Evolutionary conservation across 768 basidiomycete genomes (phyloP), one percentile per base, ranked within the genome.

Genomic region (Psilocybe tampanensis): DNA sequence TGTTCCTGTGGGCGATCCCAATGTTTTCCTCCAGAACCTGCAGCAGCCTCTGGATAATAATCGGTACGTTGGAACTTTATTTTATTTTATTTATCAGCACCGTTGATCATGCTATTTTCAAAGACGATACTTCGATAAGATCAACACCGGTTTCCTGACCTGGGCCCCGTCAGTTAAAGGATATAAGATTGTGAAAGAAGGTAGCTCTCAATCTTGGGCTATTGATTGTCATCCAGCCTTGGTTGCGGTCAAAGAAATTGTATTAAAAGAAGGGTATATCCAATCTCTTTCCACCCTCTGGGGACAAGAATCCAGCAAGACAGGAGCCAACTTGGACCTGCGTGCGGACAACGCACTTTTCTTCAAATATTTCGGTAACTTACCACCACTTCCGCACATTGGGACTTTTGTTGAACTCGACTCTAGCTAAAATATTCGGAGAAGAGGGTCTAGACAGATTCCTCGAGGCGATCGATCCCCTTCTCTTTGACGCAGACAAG

Each of bases 281-380:
- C 64, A 74, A 22, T 80, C 84, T 59, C 70, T 95, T 17, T 76
- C 82, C 21, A 68, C 73, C 11, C 77, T 92, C 9, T 94, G 92
- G 86, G 80, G 86, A 26, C 92, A 95, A 72, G 94, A 96, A 71
- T 89, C 90, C 22, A 81, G 78, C 54, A 84, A 81, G 68, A 79
- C 72, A 48, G 68, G 78, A 23, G 72, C 76, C 11, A 70, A 71
- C 44, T 74, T 85, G 6, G 87, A 90, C 49, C 64, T 91, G 39
- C 80, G 90, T 52, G 66, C 76, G 4, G 80, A 82, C 47, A 80
- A 83, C 63, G 69, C 74, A 45, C 64, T 64, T 8, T 76, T 67
- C 60, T 74, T 77, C 60, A 78, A 76, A 66, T 77, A 70, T 58
- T 59, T 79, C 43, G 74, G 74, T 79, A 66, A 54, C 56, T 55